Evolutionary conservation across 2,329 filamentous ascomycete genomes (phyloP).

Genomic region (Camillea tinctor): DNA sequence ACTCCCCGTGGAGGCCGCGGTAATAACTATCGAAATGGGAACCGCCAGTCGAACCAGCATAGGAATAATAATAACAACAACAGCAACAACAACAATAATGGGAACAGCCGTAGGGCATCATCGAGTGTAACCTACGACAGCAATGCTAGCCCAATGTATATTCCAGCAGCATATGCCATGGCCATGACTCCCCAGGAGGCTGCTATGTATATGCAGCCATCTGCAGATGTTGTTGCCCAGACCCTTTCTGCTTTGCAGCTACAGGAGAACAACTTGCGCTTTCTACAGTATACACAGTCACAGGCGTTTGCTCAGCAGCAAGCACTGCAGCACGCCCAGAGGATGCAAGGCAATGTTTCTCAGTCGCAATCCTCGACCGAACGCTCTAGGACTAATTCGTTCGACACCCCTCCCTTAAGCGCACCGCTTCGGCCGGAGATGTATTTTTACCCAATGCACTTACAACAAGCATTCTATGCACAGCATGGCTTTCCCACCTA

Average conservation of each 20-base stretch:
- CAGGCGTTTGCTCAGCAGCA: conserved; percentile 45
- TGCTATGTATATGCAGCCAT: conserved; percentile 46
- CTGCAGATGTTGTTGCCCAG: conserved; percentile 41
- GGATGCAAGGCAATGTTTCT: conserved; percentile 37
- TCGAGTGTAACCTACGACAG: conserved; percentile 54
- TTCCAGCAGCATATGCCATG: conserved; percentile 38
- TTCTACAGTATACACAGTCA: conserved; percentile 47
- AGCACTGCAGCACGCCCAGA: conserved; percentile 43
- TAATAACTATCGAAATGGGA: conserved; percentile 45
- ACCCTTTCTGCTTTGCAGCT: conserved; percentile 45
- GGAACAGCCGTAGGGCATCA: conserved; percentile 46
- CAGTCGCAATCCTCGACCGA: conserved; percentile 42
- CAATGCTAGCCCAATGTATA: conserved; percentile 39
- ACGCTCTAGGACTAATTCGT: conserved; percentile 60
- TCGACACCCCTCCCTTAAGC: conserved; percentile 60
- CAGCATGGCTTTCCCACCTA: conserved; percentile 52
- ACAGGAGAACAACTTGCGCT: conserved; percentile 45
- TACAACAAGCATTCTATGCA: conserved; percentile 45
- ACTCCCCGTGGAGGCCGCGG: conserved; percentile 46
- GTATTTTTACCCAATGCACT: conserved; percentile 49
- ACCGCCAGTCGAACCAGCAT: conserved; percentile 39
- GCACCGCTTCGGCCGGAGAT: conserved; percentile 57
- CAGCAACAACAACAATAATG: conserved; percentile 33
- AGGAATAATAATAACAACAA: conserved; percentile 41
- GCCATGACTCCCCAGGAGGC: conserved; percentile 45